These are phyloP conservation scores for Pyrenophora graminea DNA, from an alignment of 2,329 filamentous ascomycete genomes.

Conservation along the genomic window DNA sequence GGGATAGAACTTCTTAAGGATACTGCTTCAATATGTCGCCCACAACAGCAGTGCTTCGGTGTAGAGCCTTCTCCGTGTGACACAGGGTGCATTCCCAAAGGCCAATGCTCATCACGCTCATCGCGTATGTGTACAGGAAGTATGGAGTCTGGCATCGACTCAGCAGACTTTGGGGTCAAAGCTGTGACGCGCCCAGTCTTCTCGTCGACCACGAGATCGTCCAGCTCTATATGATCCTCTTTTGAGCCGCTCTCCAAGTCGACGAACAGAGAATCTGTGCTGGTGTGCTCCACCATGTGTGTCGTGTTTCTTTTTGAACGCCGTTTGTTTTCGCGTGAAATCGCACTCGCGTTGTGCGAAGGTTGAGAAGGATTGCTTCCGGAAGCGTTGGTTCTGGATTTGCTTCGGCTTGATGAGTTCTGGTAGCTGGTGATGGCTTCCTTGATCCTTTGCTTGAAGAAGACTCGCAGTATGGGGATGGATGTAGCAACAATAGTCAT, in stretches of 20 bases:
- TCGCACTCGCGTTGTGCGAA: constrained; percentile 5
- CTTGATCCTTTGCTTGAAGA: constrained; percentile 15
- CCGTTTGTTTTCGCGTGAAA: constrained; percentile 2
- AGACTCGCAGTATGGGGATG: constrained; percentile 17
- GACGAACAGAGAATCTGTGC: constrained; percentile 2
- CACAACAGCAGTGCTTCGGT: too few species aligned
- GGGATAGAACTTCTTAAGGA: too few species aligned
- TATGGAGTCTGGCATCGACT: neutral
- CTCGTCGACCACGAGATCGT: constrained; percentile 9
- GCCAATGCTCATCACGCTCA: neutral
- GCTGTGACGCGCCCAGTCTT: constrained; percentile 2
- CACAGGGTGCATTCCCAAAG: neutral
- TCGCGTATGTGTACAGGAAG: neutral
- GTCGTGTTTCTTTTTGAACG: constrained; percentile 2
- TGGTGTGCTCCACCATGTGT: neutral
- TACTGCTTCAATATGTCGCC: too few species aligned
- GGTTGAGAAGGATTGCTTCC: constrained; percentile 1
- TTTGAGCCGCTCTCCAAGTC: constrained; percentile 2
- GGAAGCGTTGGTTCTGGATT: neutral
- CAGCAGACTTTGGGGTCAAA: constrained; percentile 1
- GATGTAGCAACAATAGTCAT: constrained; percentile 19
- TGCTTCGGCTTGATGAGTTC: neutral
- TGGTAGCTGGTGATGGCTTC: constrained; percentile 13
- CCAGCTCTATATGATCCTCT: constrained; percentile 4
- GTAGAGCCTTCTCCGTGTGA: neutral